phyloP scores from a whole-genome alignment of 768 basidiomycete genomes.

The Boletus rubropictus region DNA sequence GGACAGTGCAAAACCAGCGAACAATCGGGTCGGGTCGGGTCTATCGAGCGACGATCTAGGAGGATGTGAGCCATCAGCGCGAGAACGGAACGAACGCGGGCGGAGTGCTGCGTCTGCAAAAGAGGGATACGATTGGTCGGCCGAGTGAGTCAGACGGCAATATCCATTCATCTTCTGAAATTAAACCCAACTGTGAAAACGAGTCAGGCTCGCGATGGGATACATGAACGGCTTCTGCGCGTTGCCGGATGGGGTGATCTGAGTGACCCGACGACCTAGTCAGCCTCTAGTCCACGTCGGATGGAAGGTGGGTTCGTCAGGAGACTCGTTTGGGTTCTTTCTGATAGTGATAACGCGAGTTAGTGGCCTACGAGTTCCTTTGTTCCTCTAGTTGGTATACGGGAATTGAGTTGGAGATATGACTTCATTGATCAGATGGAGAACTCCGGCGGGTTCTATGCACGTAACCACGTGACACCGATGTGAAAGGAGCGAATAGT shows the following conservation, averaged over 20 bases:
- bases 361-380: background rate
- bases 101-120: background rate
- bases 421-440: constrained; percentile 7
- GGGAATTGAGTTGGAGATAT: constrained; percentile 1
- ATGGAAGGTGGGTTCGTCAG: background rate
- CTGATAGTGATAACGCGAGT: constrained; percentile 4
- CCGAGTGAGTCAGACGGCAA: background rate
- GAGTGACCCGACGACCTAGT: constrained; percentile 15
- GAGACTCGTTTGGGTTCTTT: constrained; percentile 2
- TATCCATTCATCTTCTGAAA: constrained; percentile 9
- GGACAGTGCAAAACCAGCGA: constrained; percentile 10
- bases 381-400: constrained; percentile 9
- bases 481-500: background rate
- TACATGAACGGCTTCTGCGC: constrained; percentile 13
- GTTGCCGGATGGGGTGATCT: constrained; percentile 7
- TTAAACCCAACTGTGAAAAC: constrained; percentile 10
- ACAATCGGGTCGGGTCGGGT: constrained; percentile 10
- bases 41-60: background rate
- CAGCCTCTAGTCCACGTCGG: background rate
- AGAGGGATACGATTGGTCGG: background rate
- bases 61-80: constrained; percentile 10
- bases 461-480: background rate
- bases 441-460: background rate
- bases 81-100: background rate
- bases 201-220: constrained; percentile 7